These are phyloP conservation scores for Harringtonia aguacate DNA, from an alignment of 2,329 filamentous ascomycete genomes.

Conservation along the genomic window DNA sequence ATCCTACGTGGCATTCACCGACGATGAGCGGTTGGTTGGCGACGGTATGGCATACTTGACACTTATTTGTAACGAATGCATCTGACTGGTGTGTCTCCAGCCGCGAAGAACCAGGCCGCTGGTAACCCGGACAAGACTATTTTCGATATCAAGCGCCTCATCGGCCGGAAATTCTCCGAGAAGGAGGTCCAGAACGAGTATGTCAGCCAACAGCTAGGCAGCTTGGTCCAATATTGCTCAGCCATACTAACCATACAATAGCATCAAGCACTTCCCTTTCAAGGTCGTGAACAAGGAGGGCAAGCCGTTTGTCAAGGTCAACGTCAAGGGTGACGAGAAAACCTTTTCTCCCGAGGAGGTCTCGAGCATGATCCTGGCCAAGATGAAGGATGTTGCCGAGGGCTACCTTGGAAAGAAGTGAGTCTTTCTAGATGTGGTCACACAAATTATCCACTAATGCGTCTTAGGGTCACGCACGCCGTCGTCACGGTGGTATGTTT, in stretches of 20 bases:
- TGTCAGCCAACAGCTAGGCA: not conserved
- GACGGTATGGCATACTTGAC: slow-evolving; percentile 40
- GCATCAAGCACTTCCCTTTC: slow-evolving; percentile 96
- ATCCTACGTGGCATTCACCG: slow-evolving; percentile 92
- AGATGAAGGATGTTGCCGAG: slow-evolving; percentile 60
- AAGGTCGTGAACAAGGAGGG: slow-evolving; percentile 81
- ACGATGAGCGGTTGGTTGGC: slow-evolving; percentile 92
- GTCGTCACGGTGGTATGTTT: slow-evolving; percentile 64
- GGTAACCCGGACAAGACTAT: slow-evolving; percentile 67
- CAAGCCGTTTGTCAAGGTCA: slow-evolving; percentile 76
- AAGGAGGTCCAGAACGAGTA: slow-evolving; percentile 77
- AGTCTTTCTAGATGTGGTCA: slow-evolving; percentile 43
- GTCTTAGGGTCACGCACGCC: slow-evolving; percentile 56
- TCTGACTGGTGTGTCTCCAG: not conserved
- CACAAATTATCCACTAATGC: not conserved
- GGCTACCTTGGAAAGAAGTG: slow-evolving; percentile 72
- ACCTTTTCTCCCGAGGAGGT: slow-evolving; percentile 53
- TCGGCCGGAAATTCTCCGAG: slow-evolving; percentile 73
- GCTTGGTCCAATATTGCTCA: no score
- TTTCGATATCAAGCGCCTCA: slow-evolving; percentile 78
- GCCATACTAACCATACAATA: slow-evolving; percentile 1
- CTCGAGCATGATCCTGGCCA: slow-evolving; percentile 48
- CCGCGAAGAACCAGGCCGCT: slow-evolving; percentile 91
- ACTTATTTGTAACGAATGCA: not conserved
- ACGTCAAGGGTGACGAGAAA: slow-evolving; percentile 43